Evolutionary conservation across 2,329 filamentous ascomycete genomes (phyloP).

Genomic region (Chaetomiaceae sp.): DNA sequence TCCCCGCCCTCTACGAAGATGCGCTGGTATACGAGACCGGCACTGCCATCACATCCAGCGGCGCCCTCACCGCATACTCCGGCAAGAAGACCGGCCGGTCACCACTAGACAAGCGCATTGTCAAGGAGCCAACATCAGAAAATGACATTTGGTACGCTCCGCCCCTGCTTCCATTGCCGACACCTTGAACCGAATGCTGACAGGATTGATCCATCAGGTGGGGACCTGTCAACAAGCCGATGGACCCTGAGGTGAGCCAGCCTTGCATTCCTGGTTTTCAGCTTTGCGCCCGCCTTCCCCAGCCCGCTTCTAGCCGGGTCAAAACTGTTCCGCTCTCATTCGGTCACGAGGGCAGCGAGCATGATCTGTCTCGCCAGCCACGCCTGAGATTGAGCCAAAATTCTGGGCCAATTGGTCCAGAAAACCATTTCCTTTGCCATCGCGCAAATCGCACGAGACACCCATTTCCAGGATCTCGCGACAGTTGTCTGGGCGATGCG

Average conservation of each 20-base stretch:
- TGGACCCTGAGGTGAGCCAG: constrained; percentile 84
- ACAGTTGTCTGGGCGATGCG: constrained; percentile 9
- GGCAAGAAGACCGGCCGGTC: constrained; percentile 97
- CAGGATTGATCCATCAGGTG: constrained; percentile 47
- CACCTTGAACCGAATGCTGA: constrained; percentile 8
- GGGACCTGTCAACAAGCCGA: constrained; percentile 99
- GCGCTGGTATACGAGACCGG: constrained; percentile 93
- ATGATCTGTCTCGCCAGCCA: constrained; percentile 3
- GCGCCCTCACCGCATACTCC: constrained; percentile 94
- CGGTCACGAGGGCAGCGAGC: constrained; percentile 21
- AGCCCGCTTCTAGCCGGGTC: constrained; percentile 10
- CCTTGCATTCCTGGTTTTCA: constrained; percentile 8
- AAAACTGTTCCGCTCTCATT: neutral
- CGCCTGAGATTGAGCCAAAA: neutral
- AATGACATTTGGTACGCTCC: constrained; percentile 74
- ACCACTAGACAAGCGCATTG: constrained; percentile 94
- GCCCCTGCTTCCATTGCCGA: neutral
- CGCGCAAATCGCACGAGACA: neutral
- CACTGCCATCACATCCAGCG: constrained; percentile 92
- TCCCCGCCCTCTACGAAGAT: constrained; percentile 97
- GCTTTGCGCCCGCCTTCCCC: neutral
- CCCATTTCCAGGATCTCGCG: constrained; percentile 10
- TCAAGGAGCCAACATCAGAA: constrained; percentile 84
- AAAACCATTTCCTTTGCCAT: constrained; percentile 23
- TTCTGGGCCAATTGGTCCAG: constrained; percentile 10